Base-by-base conservation (phyloP, 23 red algal genomes). In the Gracilaria domingensis region DNA sequence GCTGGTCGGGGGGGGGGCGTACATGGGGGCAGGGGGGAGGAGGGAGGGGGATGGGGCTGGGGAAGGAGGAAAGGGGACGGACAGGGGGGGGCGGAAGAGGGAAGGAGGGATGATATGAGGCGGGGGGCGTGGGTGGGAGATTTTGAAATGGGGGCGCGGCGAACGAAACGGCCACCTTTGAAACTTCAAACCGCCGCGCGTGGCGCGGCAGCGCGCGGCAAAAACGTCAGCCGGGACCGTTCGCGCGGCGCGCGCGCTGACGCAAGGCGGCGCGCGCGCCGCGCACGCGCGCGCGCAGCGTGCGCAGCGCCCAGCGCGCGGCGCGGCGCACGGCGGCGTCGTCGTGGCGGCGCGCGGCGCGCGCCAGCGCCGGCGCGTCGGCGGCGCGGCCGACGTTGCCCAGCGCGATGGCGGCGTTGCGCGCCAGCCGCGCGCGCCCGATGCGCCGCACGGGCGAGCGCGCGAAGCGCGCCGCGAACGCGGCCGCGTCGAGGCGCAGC, bases 391-490 rank as follows among this genome's bases (percentile, higher is more conserved):
- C 88, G 0, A 85, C 76, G 81, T 98, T 98, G 44, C 96, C 96
- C 55, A 95, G 86, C 50, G 93, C 96, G 12, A 98, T 93, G 2
- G 90, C 79, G 45, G 88, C 96, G 72, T 98, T 98, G 16, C 96
- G 80, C 20, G 79, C 88, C 84, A 98, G 79, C 40, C 96, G 86
- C 90, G 89, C 93, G 26, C 62, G 38, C 16, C 96, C 96, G 56
- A 95, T 95, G 17, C 96, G 66, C 29, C 61, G 54, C 38, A 95
- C n/a, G 7, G 96, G 81, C 35, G 88, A 81, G 26, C 17, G 45
- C 26, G 23, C 82, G 75, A 84, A 98, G 29, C 80, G 75, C 53
- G 58, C 32, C 48, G 39, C 66, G 81, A 98, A 98, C 36, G 42
- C 80, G 29, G 54, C 73, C 20, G 95, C 88, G 44, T 61, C 83